Percentiles rank a stretch among this genome's conserved stretches.
These are phyloP conservation scores for Athelia sp. DNA, from an alignment of 1,284 basidiomycete genomes.

Conservation along the genomic window DNA sequence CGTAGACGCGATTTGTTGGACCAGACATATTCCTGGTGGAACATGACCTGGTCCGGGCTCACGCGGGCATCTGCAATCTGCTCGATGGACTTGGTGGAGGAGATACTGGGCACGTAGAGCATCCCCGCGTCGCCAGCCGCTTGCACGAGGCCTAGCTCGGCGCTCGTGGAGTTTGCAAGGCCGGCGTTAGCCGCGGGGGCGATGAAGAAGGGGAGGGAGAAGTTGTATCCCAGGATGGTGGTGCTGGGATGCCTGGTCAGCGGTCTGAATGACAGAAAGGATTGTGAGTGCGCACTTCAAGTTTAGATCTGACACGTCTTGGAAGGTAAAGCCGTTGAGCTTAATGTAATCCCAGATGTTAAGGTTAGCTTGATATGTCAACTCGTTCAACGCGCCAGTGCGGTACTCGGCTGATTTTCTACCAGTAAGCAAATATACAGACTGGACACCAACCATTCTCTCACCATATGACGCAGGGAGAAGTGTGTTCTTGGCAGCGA, in stretches of 20 bases:
- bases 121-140: constrained; percentile 20
- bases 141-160: constrained; percentile 17
- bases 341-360: constrained; percentile 19
- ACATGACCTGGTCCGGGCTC: constrained; percentile 18
- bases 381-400: constrained; percentile 14
- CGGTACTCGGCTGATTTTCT: constrained; percentile 7
- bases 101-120: constrained; percentile 22
- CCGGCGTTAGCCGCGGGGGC: constrained; percentile 22
- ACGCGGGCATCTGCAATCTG: constrained; percentile 18
- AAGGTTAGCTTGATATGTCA: constrained; percentile 22
- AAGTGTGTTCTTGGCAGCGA: constrained; percentile 22
- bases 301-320: constrained; percentile 18
- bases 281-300: constrained; percentile 12
- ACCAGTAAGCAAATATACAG: background rate
- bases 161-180: constrained; percentile 15
- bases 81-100: constrained; percentile 21
- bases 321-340: constrained; percentile 19
- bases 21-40: constrained; percentile 25
- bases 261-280: background rate
- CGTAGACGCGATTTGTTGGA: constrained; percentile 14
- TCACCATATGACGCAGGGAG: constrained; percentile 15
- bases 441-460: background rate
- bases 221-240: constrained; percentile 22
- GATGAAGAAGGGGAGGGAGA: constrained; percentile 23
- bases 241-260: constrained; percentile 11